Conservation (phyloP, 257 asterid species). For the Phtheirospermum japonicum region DNA sequence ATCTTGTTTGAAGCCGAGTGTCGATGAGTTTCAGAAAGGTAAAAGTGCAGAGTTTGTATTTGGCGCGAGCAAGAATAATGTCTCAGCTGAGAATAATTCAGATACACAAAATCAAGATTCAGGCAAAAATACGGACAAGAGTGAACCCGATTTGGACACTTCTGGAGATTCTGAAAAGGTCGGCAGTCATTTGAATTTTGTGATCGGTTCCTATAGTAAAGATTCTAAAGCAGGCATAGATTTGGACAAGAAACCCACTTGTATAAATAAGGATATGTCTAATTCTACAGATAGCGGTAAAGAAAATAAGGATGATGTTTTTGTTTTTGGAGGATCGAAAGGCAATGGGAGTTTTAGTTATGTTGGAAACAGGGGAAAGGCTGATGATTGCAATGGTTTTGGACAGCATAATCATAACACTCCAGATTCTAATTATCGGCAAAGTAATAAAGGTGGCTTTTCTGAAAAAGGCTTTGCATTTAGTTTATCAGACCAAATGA, state of each 20-base stretch:
- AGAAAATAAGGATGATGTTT: slow-evolving; percentile 33
- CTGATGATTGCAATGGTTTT: slow-evolving; percentile 29
- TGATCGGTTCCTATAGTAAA: slow-evolving; percentile 33
- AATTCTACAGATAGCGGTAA: slow-evolving; percentile 28
- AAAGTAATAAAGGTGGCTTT: slow-evolving; percentile 31
- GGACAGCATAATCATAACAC: slow-evolving; percentile 19
- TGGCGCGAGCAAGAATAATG: slow-evolving; percentile 27
- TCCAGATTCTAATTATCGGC: slow-evolving; percentile 27
- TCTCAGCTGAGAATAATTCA: slow-evolving; percentile 5
- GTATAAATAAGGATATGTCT: slow-evolving; percentile 25
- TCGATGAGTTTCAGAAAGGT: slow-evolving; percentile 27
- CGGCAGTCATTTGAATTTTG: slow-evolving; percentile 31
- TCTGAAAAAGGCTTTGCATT: slow-evolving; percentile 39
- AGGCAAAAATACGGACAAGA: slow-evolving; percentile 14
- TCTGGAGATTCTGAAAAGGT: background rate
- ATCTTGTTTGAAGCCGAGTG: slow-evolving; percentile 16
- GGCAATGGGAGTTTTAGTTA: slow-evolving; percentile 32
- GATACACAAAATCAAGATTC: slow-evolving; percentile 23
- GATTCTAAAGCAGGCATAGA: slow-evolving; percentile 24
- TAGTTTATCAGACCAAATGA: slow-evolving; percentile 54
- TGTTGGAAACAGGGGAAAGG: slow-evolving; percentile 34
- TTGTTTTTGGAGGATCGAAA: slow-evolving; percentile 41
- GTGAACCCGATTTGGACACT: slow-evolving; percentile 28
- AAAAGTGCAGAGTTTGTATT: slow-evolving; percentile 31
- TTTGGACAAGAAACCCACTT: slow-evolving; percentile 20